These are phyloP conservation scores for Helotiales sp. DNA, from an alignment of 2,329 filamentous ascomycete genomes.

Conservation along the genomic window DNA sequence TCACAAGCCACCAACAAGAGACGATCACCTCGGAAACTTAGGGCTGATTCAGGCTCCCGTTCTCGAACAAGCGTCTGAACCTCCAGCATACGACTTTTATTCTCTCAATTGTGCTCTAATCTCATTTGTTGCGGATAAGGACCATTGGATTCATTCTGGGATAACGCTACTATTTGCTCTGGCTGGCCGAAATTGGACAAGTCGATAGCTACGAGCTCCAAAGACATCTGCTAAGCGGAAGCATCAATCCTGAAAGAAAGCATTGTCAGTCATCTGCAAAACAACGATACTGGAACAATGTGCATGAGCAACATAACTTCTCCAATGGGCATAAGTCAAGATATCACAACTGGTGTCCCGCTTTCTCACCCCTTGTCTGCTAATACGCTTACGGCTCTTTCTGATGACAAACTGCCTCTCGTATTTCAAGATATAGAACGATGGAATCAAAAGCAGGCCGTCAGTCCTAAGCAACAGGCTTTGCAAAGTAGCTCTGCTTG, in stretches of 20 bases:
- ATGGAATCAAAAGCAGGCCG: slow-evolving; percentile 19
- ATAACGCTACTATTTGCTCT: slow-evolving; percentile 6
- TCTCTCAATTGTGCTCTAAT: slow-evolving; percentile 26
- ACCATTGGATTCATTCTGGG: slow-evolving; percentile 27
- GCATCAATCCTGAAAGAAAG: slow-evolving; percentile 17
- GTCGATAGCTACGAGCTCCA: slow-evolving; percentile 5
- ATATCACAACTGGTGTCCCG: slow-evolving; percentile 20
- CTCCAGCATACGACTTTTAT: slow-evolving; percentile 26
- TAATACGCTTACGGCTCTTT: slow-evolving; percentile 9
- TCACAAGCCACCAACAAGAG: slow-evolving; percentile 24
- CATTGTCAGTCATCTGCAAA: slow-evolving; percentile 22
- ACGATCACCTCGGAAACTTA: slow-evolving; percentile 26
- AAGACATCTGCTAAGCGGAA: slow-evolving; percentile 10
- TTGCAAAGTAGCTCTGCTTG: slow-evolving; percentile 23
- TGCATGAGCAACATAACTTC: slow-evolving; percentile 18
- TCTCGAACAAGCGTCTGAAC: slow-evolving; percentile 13
- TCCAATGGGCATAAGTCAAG: slow-evolving; percentile 20
- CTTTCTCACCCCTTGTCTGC: slow-evolving; percentile 7
- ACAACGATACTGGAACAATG: slow-evolving; percentile 16
- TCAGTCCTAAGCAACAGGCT: slow-evolving; percentile 26
- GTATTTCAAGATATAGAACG: slow-evolving; percentile 19
- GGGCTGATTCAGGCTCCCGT: slow-evolving; percentile 23
- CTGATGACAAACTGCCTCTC: slow-evolving; percentile 9
- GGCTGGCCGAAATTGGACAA: slow-evolving; percentile 21
- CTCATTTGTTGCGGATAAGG: slow-evolving; percentile 24